phyloP scores from a whole-genome alignment of 148 eudicot species.

The Rhododendron griersonianum region DNA sequence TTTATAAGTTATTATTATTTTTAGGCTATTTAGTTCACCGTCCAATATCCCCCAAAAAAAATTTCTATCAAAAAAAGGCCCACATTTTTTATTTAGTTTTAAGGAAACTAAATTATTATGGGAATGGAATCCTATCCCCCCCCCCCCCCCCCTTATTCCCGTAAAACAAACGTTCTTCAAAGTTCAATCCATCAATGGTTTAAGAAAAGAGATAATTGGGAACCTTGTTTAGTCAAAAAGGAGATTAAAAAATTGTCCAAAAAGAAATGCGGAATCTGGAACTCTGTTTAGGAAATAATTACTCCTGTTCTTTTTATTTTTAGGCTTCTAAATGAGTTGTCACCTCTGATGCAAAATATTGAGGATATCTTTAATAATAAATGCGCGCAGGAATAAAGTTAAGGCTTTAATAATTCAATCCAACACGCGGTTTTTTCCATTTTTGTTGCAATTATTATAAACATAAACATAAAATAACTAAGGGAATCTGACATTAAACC shows the following conservation, averaged over 20 bases:
- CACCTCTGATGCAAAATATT: not conserved
- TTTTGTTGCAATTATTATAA: not conserved
- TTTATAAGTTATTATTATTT: no score
- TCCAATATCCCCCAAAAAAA: not conserved
- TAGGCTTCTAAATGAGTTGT: not conserved
- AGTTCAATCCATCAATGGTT: not conserved
- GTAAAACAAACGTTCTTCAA: not conserved
- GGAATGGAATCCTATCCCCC: not conserved
- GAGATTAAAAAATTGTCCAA: not conserved
- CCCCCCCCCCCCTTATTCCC: not conserved
- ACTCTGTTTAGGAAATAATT: not conserved
- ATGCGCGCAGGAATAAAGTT: not conserved
- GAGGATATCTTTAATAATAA: not conserved
- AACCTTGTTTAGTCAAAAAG: not conserved
- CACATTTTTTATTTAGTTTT: not conserved
- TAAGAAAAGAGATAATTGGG: not conserved
- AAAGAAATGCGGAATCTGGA: not conserved
- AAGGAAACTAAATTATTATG: not conserved
- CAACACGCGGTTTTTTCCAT: not conserved
- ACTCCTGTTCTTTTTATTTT: not conserved
- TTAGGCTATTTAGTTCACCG: not conserved
- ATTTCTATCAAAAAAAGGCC: no score
- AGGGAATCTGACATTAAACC: not conserved
- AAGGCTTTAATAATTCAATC: not conserved
- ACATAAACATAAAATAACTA: not conserved